Percentiles rank a stretch among this genome's conserved stretches.
Evolutionary conservation across 768 basidiomycete species (phyloP).

Genomic region (Leccinellum rugosiceps): DNA sequence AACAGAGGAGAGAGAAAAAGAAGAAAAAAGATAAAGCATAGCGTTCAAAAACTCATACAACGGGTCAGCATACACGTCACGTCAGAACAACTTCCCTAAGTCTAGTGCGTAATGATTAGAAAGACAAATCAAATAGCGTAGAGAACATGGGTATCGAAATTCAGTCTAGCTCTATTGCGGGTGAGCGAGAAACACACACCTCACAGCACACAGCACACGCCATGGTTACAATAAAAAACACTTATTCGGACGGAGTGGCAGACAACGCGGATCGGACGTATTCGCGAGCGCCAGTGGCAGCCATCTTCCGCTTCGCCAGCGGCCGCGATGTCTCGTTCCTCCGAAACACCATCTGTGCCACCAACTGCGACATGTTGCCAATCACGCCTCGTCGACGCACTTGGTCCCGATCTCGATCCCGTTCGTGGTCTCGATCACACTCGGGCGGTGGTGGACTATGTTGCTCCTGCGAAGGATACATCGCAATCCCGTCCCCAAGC

Average conservation of each 20-base stretch:
- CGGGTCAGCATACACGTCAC: slow-evolving; percentile 24
- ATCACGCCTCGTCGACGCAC: slow-evolving; percentile 23
- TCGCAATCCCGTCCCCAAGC: slow-evolving; percentile 32
- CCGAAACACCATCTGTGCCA: slow-evolving; percentile 47
- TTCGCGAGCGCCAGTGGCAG: slow-evolving; percentile 13
- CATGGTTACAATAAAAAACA: slow-evolving; percentile 9
- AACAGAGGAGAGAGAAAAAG: neutral
- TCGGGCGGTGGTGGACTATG: slow-evolving; percentile 15
- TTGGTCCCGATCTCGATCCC: slow-evolving; percentile 12
- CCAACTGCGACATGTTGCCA: slow-evolving; percentile 38
- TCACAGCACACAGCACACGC: slow-evolving; percentile 17
- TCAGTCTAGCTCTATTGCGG: slow-evolving; percentile 22
- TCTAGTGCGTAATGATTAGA: slow-evolving; percentile 15
- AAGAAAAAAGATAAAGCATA: slow-evolving; percentile 20
- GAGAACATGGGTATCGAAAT: slow-evolving; percentile 6
- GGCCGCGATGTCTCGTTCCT: slow-evolving; percentile 38
- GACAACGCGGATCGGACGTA: slow-evolving; percentile 33
- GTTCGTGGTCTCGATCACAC: too few relatives aligned
- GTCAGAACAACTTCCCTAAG: slow-evolving; percentile 2
- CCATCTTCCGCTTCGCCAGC: slow-evolving; percentile 35
- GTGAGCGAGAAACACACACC: slow-evolving; percentile 17
- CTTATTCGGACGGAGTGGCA: slow-evolving; percentile 13
- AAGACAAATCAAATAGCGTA: slow-evolving; percentile 11
- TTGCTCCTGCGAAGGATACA: slow-evolving; percentile 19
- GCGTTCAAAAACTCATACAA: slow-evolving; percentile 19